Evolutionary conservation across 2,329 filamentous ascomycete genomes (phyloP), one percentile per base, ranked within the genome.

Genomic region (Onygena corvina): DNA sequence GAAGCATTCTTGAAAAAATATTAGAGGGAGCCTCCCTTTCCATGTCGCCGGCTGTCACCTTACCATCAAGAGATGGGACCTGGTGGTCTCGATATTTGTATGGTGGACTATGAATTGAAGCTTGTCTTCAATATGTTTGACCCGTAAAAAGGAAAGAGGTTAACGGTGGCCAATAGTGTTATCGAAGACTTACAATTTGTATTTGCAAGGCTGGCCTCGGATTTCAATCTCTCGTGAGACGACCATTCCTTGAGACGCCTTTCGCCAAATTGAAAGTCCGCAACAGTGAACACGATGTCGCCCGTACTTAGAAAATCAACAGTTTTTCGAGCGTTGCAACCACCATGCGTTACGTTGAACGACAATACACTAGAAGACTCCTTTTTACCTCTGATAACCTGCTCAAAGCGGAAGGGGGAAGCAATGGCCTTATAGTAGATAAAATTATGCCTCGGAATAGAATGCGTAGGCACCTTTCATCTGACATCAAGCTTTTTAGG

Each of bases 271-370:
- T 7, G 11, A 42, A 11, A 25, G 14, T n/a, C 27, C 4, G 38
- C 2, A 42, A 27, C 21, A n/a, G n/a, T 16, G 11, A 11, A 14
- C 2, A 9, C 2, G 4, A 14, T 16, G 14, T 8, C 11, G 21
- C 21, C 25, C 20, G 27, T 42, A 8, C 38, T 23, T 42, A 25
- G 38, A 23, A 25, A 42, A 42, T 27, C 20, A 25, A 9, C n/a
- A 20, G 34, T 14, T 14, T 42, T 27, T 27, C n/a, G n/a, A 21
- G 16, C 21, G 38, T 42, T 42, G 38, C 38, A 42, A 25, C 16
- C 16, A 42, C 11, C 12, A 27, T 42, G 38, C 38, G 38, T 42
- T 42, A 42, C 38, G 38, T 42, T 42, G 38, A 42, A 42, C 38
- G 38, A 42, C 12, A 25, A 14, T n/a, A 25, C 21, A 29, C 27